Percentiles rank a stretch among this genome's conserved stretches.
These are phyloP conservation scores for Cutaneotrichosporon sp. DNA, from an alignment of 1,284 basidiomycete genomes.

Conservation along the genomic window DNA sequence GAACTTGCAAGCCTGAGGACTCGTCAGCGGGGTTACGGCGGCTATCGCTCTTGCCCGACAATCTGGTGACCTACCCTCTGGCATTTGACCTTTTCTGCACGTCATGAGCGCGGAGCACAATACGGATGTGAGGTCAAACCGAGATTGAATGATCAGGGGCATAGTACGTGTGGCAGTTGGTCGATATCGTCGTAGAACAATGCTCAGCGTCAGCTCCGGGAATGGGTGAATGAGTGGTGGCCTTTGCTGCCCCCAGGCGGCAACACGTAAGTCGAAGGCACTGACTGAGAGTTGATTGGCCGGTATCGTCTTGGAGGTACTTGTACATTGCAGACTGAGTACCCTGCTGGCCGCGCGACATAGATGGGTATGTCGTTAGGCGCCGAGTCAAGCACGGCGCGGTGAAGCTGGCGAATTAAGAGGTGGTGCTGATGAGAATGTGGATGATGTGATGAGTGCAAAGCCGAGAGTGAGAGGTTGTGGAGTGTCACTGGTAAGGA, in stretches of 20 bases:
- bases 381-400: no score
- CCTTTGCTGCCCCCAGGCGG: no score
- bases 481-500: no score
- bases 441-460: background rate
- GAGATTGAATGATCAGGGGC: background rate
- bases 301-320: slow-evolving; percentile 20
- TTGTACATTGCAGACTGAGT: slow-evolving; percentile 17
- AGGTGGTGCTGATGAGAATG: background rate
- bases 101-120: no score
- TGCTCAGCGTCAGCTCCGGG: background rate
- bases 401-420: background rate
- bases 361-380: no score
- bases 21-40: background rate
- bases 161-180: background rate
- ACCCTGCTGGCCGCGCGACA: background rate
- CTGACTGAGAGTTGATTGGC: slow-evolving; percentile 15
- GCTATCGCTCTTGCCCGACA: background rate
- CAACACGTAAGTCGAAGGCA: background rate
- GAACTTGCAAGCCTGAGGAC: slow-evolving; percentile 22
- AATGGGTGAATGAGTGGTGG: no score
- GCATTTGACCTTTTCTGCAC: slow-evolving; percentile 20
- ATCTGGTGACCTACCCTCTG: slow-evolving; percentile 12
- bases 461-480: no score
- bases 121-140: no score
- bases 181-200: background rate